Base-by-base conservation (phyloP, 345 rosid genomes). In the Brassica rapa region DNA sequence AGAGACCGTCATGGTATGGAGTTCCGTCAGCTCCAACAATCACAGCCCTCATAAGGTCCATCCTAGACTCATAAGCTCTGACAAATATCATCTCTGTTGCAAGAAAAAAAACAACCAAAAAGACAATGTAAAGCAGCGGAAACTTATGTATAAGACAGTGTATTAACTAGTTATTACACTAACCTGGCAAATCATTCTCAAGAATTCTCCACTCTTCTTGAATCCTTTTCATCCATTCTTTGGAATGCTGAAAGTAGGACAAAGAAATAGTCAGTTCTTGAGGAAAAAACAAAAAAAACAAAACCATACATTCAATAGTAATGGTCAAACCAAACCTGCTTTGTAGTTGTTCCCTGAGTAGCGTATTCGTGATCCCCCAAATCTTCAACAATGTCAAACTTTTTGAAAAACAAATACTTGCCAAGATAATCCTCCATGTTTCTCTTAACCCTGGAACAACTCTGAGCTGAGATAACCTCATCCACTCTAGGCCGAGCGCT, bases 1-100 rank as follows among this genome's bases (percentile, higher is more conserved):
- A 94, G 51, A 94, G 91, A 81, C 98, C 97, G 53, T 94, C 97
- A 56, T 91, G 97, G 82, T 94, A 94, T 15, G 98, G 98, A 76
- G 98, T 94, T 67, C 93, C 97, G 66, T 89, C 93, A 6, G 97
- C 95, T 84, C 98, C 98, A 15, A 91, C 75, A 66, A 94, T 92
- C 60, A 89, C 97, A 82, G 97, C 97, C 82, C 97, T 89, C 86
- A 92, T 74, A 66, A 92, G 88, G 81, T 94, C 98, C 97, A 94
- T 91, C 82, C 98, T 86, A 77, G 95, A 80, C 80, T 94, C 97
- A 82, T 86, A 94, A 66, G 84, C 97, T 82, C 98, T 92, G 53
- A 89, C 97, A 84, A 87, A 89, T 69, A 92, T 94, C 72, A 87
- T 83, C 80, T 92, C 97, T 94, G 86, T 76, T 69, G 62, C 82